phyloP scores from a whole-genome alignment of 257 asterid genomes.

The Scutellaria baicalensis region DNA sequence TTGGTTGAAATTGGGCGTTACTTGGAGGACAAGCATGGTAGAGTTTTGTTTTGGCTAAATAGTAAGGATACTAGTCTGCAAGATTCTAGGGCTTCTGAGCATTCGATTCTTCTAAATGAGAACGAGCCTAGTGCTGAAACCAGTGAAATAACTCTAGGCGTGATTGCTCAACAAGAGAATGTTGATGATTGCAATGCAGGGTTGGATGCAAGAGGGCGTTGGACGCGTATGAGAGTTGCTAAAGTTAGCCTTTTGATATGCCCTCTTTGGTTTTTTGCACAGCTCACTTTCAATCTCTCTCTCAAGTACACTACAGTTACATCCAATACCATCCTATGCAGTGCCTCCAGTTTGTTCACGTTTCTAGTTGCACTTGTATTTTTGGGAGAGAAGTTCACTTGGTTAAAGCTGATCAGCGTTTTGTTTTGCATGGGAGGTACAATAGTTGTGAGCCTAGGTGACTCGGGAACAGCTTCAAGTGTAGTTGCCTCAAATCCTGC shows the following conservation, averaged over 20 bases:
- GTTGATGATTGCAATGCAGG: conserved; percentile 20
- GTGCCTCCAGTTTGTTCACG: conserved; percentile 89
- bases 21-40: conserved; percentile 65
- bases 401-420: conserved; percentile 81
- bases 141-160: conserved; percentile 15
- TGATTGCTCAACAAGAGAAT: conserved; percentile 2
- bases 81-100: conserved; percentile 44
- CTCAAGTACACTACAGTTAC: conserved; percentile 95
- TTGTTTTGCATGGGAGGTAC: conserved; percentile 98
- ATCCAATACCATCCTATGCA: conserved; percentile 90
- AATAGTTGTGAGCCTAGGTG: conserved; percentile 77
- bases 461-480: conserved; percentile 45
- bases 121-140: conserved; percentile 15
- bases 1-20: conserved; percentile 65
- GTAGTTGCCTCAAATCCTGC: conserved; percentile 54
- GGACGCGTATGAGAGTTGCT: conserved; percentile 83
- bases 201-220: conserved; percentile 78
- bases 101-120: conserved; percentile 52
- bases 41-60: conserved; percentile 55
- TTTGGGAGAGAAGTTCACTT: conserved; percentile 82
- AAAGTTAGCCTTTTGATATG: conserved; percentile 83
- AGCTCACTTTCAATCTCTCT: conserved; percentile 85
- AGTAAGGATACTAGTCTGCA: conserved; percentile 15
- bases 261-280: conserved; percentile 94
- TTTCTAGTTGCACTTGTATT: conserved; percentile 81